Base-by-base conservation (phyloP, 2,329 filamentous ascomycete species). In the Capronia epimyces region DNA sequence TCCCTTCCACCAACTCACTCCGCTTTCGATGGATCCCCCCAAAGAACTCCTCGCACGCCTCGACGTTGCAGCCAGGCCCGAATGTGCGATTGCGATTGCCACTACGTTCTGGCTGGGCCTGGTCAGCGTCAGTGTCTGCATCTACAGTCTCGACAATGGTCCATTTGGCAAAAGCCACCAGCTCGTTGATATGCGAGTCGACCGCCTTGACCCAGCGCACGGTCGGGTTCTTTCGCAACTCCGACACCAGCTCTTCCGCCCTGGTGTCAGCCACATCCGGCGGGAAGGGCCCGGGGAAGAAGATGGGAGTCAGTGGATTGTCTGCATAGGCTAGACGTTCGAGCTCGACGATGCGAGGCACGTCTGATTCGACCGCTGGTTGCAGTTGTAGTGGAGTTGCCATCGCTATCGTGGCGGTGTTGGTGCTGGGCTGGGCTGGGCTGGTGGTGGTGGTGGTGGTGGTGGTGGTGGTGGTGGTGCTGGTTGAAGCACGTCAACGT, bases 171-270 rank as follows among this genome's bases (percentile, higher is more conserved):
- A 77, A 75, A 43, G 74, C 75, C 18, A 75, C 65, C 29, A 75
- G 68, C 24, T 70, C 66, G 12, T 69, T 68, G 1, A 67, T 71
- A 2, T 66, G 65, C 5, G 66, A 68, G 56, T 77, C 73, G 21
- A 76, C 64, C 42, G 69, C 73, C 62, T 77, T 77, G 53, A 71
- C 64, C 3, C 73, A 76, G 60, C 75, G 73, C 50, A 76, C 63
- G 10, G 65, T 60, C 31, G 68, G 65, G 3, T 66, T 64, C 25
- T 61, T 57, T 18, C 66, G 62, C 44, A 60, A 34, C 31, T 66
- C 64, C 15, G 48, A 40, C 24, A 55, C 56, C 0, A 74, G 69
- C 49, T 74, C 66, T 16, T 69, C 64, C 41, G 73, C 65, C 56
- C 76, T 71, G 27, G 70, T 52, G 7, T 64, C 63, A 48, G 68